phyloP scores from a whole-genome alignment of 352 stramenopile species.

The Pythium angustatum region DNA sequence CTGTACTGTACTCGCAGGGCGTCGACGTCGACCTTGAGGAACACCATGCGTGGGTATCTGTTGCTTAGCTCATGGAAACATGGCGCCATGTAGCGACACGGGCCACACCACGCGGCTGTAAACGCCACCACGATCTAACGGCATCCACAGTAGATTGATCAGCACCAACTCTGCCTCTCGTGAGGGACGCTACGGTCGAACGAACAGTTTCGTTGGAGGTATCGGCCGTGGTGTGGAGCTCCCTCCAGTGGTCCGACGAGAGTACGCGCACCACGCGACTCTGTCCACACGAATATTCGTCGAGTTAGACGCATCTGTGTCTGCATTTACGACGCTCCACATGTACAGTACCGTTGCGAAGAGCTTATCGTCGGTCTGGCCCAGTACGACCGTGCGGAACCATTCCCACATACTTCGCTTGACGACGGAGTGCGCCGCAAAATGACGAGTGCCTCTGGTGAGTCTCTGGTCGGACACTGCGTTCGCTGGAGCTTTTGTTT shows the following conservation, averaged over 20 bases:
- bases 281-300: conserved; percentile 24
- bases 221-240: conserved; percentile 70
- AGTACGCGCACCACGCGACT: conserved; percentile 71
- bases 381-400: conserved; percentile 64
- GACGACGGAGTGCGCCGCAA: too few species aligned
- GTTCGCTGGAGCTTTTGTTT: too few species aligned
- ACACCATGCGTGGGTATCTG: conserved; percentile 82
- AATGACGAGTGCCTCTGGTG: too few species aligned
- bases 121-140: conserved; percentile 84
- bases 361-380: conserved; percentile 50
- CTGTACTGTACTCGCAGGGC: conserved; percentile 59
- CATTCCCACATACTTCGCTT: too few species aligned
- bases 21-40: conserved; percentile 90
- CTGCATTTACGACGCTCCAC: too few species aligned
- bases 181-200: neutral
- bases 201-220: conserved; percentile 63
- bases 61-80: conserved; percentile 85
- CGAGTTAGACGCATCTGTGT: neutral
- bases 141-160: too few species aligned
- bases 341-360: conserved; percentile 28
- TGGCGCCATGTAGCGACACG: conserved; percentile 85
- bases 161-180: neutral
- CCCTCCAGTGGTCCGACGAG: conserved; percentile 70
- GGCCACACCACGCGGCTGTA: conserved; percentile 87
- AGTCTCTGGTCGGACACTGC: too few species aligned